These are phyloP conservation scores for Alternaria angustiovoidea DNA, from an alignment of 2,329 filamentous ascomycete genomes.

Conservation along the genomic window DNA sequence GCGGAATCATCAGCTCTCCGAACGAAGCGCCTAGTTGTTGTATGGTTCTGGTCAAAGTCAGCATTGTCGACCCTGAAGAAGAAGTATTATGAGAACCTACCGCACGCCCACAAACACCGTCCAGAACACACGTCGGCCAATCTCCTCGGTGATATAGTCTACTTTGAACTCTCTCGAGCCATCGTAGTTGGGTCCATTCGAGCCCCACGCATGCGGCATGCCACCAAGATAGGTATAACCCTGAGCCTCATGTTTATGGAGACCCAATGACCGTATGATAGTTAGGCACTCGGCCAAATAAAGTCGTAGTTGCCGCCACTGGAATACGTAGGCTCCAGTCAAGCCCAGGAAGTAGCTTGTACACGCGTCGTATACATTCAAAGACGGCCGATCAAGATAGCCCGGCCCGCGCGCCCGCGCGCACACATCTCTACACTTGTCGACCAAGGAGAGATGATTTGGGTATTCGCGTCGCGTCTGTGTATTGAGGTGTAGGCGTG, in stretches of 20 bases:
- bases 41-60: slow-evolving; percentile 66
- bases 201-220: slow-evolving; percentile 45
- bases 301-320: slow-evolving; percentile 71
- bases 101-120: slow-evolving; percentile 77
- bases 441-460: slow-evolving; percentile 72
- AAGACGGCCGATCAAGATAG: slow-evolving; percentile 62
- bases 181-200: slow-evolving; percentile 47
- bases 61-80: not conserved
- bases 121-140: slow-evolving; percentile 76
- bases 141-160: slow-evolving; percentile 60
- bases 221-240: slow-evolving; percentile 50
- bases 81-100: slow-evolving; percentile 48
- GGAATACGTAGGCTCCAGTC: slow-evolving; percentile 71
- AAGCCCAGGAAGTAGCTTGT: slow-evolving; percentile 80
- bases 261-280: slow-evolving; percentile 72
- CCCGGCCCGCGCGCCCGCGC: slow-evolving; percentile 70
- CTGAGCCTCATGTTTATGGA: slow-evolving; percentile 64
- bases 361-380: slow-evolving; percentile 69
- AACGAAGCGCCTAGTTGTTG: slow-evolving; percentile 78
- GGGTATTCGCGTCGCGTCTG: slow-evolving; percentile 73
- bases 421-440: slow-evolving; percentile 74
- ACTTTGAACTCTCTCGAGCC: slow-evolving; percentile 48
- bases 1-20: slow-evolving; percentile 76
- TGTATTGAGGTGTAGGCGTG: slow-evolving; percentile 72
- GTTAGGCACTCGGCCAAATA: slow-evolving; percentile 77